These are phyloP conservation scores for Musa beccarii DNA, from an alignment of 176 grass and related monocot species.

Conservation along the genomic window DNA sequence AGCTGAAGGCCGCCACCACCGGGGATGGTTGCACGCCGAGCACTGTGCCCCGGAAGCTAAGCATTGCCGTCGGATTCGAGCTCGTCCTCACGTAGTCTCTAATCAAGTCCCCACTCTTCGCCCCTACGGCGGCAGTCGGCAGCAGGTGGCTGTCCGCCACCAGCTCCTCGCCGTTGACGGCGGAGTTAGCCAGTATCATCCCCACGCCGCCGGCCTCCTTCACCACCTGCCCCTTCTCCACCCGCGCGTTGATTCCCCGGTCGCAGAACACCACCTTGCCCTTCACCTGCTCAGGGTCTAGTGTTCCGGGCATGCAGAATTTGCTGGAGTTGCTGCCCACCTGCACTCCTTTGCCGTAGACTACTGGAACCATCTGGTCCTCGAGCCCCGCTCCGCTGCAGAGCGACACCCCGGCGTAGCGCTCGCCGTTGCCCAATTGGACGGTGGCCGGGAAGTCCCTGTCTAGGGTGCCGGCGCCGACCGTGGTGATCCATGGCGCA, in stretches of 20 bases:
- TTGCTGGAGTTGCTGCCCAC: conserved; percentile 61
- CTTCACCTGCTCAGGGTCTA: conserved; percentile 48
- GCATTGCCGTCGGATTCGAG: conserved; percentile 28
- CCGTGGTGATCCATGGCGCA: conserved; percentile 67
- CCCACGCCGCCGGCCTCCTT: conserved; percentile 66
- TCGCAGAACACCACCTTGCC: conserved; percentile 83
- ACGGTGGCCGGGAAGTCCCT: conserved; percentile 60
- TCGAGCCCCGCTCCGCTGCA: conserved; percentile 45
- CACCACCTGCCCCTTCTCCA: conserved; percentile 73
- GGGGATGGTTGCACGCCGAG: conserved; percentile 68
- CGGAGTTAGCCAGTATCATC: conserved; percentile 74
- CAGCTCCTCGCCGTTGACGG: conserved; percentile 60
- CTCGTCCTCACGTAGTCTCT: conserved; percentile 43
- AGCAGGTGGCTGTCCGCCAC: conserved; percentile 83
- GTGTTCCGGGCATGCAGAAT: conserved; percentile 57
- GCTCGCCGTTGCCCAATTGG: conserved; percentile 40
- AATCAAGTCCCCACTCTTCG: conserved; percentile 48
- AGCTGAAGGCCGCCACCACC: conserved; percentile 89
- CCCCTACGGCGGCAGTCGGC: conserved; percentile 60
- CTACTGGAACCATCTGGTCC: conserved; percentile 25
- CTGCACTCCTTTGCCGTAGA: conserved; percentile 66
- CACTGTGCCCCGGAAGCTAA: conserved; percentile 54
- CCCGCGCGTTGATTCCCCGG: conserved; percentile 50
- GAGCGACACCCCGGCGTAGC: conserved; percentile 51
- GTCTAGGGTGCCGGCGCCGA: conserved; percentile 68